These are phyloP conservation scores for Diutina catenulata DNA, from an alignment of 1,139 yeast species.

Conservation along the genomic window DNA sequence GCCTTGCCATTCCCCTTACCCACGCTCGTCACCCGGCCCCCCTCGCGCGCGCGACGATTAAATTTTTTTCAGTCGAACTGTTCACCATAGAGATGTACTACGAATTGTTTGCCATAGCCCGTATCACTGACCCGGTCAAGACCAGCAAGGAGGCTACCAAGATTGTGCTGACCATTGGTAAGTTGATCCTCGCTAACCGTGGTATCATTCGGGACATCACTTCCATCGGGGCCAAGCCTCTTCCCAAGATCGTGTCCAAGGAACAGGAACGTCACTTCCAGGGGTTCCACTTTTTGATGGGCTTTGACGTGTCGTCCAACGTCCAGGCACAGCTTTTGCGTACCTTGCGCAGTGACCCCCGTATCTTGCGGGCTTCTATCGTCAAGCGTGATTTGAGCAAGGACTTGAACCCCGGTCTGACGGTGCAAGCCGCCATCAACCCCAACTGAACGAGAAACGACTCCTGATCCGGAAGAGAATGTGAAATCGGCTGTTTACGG, in stretches of 20 bases:
- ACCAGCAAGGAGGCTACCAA: slow-evolving; percentile 55
- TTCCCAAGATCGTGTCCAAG: slow-evolving; percentile 74
- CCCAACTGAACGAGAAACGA: too few relatives aligned
- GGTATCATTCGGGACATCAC: slow-evolving; percentile 81
- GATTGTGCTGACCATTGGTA: slow-evolving; percentile 73
- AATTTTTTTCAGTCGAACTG: not conserved
- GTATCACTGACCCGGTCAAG: slow-evolving; percentile 48
- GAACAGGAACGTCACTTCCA: slow-evolving; percentile 86
- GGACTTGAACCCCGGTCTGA: slow-evolving; percentile 41
- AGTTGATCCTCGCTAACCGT: slow-evolving; percentile 72
- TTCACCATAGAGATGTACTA: slow-evolving; percentile 49
- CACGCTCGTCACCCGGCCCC: not conserved
- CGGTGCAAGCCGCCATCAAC: slow-evolving; percentile 29
- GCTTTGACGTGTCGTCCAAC: slow-evolving; percentile 75
- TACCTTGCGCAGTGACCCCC: slow-evolving; percentile 77
- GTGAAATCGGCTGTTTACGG: too few relatives aligned
- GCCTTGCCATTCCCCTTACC: too few relatives aligned
- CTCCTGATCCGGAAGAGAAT: too few relatives aligned
- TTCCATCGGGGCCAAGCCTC: slow-evolving; percentile 64
- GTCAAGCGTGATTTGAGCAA: slow-evolving; percentile 53
- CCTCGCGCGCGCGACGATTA: not conserved
- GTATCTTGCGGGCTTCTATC: slow-evolving; percentile 71
- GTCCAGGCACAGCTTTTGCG: slow-evolving; percentile 80
- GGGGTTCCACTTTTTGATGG: slow-evolving; percentile 78
- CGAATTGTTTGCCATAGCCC: slow-evolving; percentile 83